Evolutionary conservation across 202 grass and related monocot species (phyloP).

Genomic region (Zoysia matrella): DNA sequence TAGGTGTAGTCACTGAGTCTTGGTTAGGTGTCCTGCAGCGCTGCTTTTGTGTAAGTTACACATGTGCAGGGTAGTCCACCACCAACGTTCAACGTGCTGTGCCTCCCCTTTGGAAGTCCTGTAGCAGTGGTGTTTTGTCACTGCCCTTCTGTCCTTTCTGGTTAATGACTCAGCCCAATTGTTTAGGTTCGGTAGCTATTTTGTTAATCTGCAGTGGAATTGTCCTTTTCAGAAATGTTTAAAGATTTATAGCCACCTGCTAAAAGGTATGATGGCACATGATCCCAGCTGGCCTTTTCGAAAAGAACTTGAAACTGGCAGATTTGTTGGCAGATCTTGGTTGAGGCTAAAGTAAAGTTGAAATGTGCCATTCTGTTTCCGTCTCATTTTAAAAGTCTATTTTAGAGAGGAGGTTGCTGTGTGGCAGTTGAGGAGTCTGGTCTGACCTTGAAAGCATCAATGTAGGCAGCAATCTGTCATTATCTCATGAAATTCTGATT

Average conservation of each 20-base stretch:
- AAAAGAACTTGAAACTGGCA: not conserved
- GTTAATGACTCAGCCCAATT: constrained; percentile 23
- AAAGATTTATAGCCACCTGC: constrained; percentile 32
- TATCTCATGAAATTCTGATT: constrained; percentile 27
- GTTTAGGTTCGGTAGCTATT: constrained; percentile 35
- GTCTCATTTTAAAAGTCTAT: constrained; percentile 12
- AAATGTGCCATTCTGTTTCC: constrained; percentile 37
- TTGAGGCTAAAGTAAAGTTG: constrained; percentile 47
- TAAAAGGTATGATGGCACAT: constrained; percentile 42
- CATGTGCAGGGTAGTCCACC: constrained; percentile 21
- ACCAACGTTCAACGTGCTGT: not conserved
- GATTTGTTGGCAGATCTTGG: constrained; percentile 32
- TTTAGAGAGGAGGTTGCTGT: constrained; percentile 19
- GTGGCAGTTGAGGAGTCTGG: constrained; percentile 44
- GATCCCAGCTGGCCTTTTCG: constrained; percentile 41
- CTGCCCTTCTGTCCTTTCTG: constrained; percentile 29
- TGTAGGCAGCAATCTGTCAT: constrained; percentile 29
- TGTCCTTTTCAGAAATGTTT: constrained; percentile 40
- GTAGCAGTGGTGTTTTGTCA: constrained; percentile 38
- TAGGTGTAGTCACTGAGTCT: constrained; percentile 35
- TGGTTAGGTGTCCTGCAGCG: constrained; percentile 36
- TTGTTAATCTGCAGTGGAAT: constrained; percentile 43
- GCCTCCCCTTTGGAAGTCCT: constrained; percentile 26
- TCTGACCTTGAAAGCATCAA: constrained; percentile 17
- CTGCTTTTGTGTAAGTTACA: constrained; percentile 52